Base-by-base conservation (phyloP, 148 eudicot species). In the Camellia japonica region DNA sequence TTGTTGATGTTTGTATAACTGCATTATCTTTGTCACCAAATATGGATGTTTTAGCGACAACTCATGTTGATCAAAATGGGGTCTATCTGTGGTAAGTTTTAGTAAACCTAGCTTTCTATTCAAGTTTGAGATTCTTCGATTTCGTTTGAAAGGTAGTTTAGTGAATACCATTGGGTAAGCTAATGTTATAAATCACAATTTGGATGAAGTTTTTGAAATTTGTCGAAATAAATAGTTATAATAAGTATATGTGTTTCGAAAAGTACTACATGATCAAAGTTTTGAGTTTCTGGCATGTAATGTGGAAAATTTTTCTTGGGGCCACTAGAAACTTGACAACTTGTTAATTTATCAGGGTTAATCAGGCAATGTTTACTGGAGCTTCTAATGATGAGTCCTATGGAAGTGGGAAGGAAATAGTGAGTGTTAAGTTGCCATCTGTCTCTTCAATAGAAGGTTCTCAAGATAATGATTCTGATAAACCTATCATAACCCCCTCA, bases 21-120 rank as follows among this genome's bases (percentile, higher is more conserved):
- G 97, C 99, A 43, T 84, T 97, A 74, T 91, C 99, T 83, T 82
- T 97, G 85, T 97, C 99, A 15, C 98, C 99, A 58, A 94, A 97
- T 85, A 97, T 97, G 99, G 99, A 97, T 85, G 92, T 97, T 80
- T 85, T 97, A 79, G 99, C 99, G 56, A 97, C 99, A 5, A 86
- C 98, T 72, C 99, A 94, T 81, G 99, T 94, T 80, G 98, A 90
- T 77, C 97, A 94, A 78, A 97, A 94, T 86, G 99, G 99, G 56
- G 95, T 94, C 75, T 94, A 94, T 69, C 81, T 97, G 60, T 97
- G 99, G 97, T 93, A 86, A 87, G 97, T 73, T 59, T n/a, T 56
- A 14, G n/a, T 80, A 13, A 54, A 65, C 79, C 10, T 46, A n/a
- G 55, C 19, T 52, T 46, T 63, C 79, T 77, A 30, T 76, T 64